Base-by-base conservation (phyloP, 139 green algal species). In the Coccomyxa sp. region DNA sequence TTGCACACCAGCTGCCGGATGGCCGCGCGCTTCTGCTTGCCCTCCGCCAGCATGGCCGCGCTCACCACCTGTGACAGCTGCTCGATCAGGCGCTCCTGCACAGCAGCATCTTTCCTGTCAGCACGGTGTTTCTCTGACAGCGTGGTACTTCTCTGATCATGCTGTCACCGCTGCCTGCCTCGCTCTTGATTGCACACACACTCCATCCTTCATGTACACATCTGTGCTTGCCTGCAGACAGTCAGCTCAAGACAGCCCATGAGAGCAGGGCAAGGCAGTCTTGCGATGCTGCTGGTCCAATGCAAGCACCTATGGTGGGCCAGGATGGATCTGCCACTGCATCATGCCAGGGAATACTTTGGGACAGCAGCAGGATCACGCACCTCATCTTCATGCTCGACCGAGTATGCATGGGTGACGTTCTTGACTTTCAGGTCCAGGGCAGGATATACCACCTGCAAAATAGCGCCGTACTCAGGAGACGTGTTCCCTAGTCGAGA, bases 381-480 rank as follows among this genome's bases (percentile, higher is more conserved):
- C 75, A 94, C 92, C 89, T 98, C 94, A 39, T 97, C 93, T 36
- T 93, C 89, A 54, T 98, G 94, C 87, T 98, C 94, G 12, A 97
- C 91, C 29, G 82, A 90, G 83, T 98, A 98, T 0, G 90, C 89
- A 24, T 87, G 75, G 0, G 94, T 97, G 0, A 98, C 94, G 75
- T 98, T 98, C n/a, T 86, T 88, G 8, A 98, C 93, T 44, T 97
- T 97, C 10, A 84, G 81, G 39, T 97, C 92, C 12, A 98, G 79
- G 0, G 92, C 92, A 9, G 94, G 94, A 78, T 98, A 98, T 5
- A 98, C 86, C 0, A 97, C 92, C 94, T 97, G 89, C 31, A 76
- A 0, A 54, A 35, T 71, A 27, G 18, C 14, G 27, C 27, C 12
- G 8, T 16, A 31, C 33, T 16, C 64, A 71, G 22, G 8, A 12